phyloP scores from a whole-genome alignment of 176 grass and related monocot genomes.

The Oropetium thomaeum region DNA sequence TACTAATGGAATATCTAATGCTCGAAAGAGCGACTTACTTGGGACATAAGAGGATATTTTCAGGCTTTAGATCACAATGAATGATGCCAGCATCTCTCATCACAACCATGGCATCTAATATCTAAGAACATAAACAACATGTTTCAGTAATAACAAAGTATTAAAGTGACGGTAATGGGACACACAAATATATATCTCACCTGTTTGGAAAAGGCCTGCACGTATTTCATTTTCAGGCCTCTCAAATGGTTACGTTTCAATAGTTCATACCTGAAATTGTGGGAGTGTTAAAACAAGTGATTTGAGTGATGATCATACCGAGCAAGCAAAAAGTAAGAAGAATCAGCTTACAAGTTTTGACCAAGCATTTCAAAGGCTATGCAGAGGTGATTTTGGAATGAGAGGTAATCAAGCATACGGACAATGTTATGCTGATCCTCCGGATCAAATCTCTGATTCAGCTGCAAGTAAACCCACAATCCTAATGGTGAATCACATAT shows the following conservation, averaged over 20 bases:
- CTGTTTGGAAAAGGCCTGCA: conserved; percentile 92
- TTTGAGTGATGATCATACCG: not conserved
- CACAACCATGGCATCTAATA: conserved; percentile 87
- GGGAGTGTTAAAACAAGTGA: conserved; percentile 11
- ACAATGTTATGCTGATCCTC: conserved; percentile 96
- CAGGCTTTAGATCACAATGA: conserved; percentile 95
- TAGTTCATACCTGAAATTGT: conserved; percentile 72
- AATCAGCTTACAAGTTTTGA: conserved; percentile 79
- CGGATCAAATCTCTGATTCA: conserved; percentile 87
- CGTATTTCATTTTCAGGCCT: conserved; percentile 72
- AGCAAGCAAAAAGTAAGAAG: not conserved
- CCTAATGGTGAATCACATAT: not conserved
- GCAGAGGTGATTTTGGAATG: conserved; percentile 81
- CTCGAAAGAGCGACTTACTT: conserved; percentile 47
- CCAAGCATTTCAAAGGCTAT: conserved; percentile 99
- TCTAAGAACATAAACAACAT: conserved; percentile 47
- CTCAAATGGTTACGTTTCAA: conserved; percentile 88
- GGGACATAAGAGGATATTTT: conserved; percentile 89
- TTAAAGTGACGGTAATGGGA: not conserved
- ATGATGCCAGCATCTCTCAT: conserved; percentile 99
- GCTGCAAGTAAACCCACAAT: conserved; percentile 52
- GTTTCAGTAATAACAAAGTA: conserved; percentile 24
- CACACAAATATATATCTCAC: conserved; percentile 32
- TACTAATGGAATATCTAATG: conserved; percentile 22
- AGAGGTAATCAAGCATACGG: conserved; percentile 86